Base-by-base conservation (phyloP, 2,329 filamentous ascomycete genomes). In the Talaromyces sp. region DNA sequence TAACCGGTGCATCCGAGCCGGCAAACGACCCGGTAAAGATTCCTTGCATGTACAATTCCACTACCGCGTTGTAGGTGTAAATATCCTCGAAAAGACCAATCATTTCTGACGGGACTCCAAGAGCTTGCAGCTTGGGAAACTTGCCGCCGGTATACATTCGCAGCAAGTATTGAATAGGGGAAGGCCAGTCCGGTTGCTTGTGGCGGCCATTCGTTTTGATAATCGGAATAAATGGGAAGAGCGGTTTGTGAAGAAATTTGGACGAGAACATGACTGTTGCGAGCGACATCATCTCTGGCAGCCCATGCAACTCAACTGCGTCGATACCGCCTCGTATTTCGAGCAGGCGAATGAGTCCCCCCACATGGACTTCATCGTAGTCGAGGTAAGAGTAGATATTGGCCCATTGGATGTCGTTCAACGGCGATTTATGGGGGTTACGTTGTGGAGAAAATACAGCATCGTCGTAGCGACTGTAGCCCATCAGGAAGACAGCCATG, bases 271-370 rank as follows among this genome's bases (percentile, higher is more conserved):
- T 65, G 30, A 68, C 60, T 10, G 66, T 66, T 2, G 64, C 67
- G 18, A 67, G 66, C 18, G 67, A 69, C 56, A 70, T 67, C 31
- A 66, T 64, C 56, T 67, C 66, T 4, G 65, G 65, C 30, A 70
- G 47, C 14, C 68, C 68, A 33, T 62, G 63, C 30, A 69, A 60
- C 50, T 64, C 58, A 33, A 70, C 63, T 33, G 68, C 63, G 33
- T 63, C 59, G 2, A 70, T 56, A 9, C 68, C 68, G n/a, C 68
- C 68, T 4, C 67, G 66, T 3, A 70, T 61, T 30, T 60, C 62
- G 23, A 70, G 42, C 59, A 70, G 65, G 40, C 68, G 64, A 34
- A 67, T 63, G 3, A 70, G 65, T 10, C 68, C 68, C 61, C 65
- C 64, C 3, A 69, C 61, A 61, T 70, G 68, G 44, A 68, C 64